These are phyloP conservation scores for Fusarium mundagurra DNA, from an alignment of 2,329 filamentous ascomycete genomes.

Conservation along the genomic window DNA sequence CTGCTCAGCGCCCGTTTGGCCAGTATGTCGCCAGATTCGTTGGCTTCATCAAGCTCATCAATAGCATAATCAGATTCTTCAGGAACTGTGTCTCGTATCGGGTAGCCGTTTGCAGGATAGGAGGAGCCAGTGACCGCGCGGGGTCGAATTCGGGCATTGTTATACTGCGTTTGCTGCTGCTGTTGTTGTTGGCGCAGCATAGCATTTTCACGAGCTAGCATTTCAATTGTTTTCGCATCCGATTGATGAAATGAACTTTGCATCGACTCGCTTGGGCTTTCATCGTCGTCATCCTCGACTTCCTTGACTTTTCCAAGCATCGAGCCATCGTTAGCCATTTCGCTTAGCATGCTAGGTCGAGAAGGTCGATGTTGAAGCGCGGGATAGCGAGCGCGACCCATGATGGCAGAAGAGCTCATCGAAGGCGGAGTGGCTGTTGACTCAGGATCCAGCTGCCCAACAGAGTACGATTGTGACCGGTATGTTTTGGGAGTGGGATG, in stretches of 20 bases:
- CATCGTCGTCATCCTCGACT: conserved; percentile 73
- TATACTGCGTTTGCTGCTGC: conserved; percentile 63
- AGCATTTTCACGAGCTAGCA: conserved; percentile 70
- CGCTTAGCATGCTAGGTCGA: conserved; percentile 78
- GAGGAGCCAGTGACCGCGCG: conserved; percentile 66
- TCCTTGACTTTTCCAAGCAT: conserved; percentile 76
- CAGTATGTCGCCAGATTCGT: conserved; percentile 60
- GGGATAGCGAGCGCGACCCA: conserved; percentile 68
- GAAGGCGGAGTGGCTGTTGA: conserved; percentile 49
- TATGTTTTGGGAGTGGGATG: conserved; percentile 93
- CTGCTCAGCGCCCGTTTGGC: conserved; percentile 58
- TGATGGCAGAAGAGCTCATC: conserved; percentile 58
- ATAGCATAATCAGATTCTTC: conserved; percentile 78
- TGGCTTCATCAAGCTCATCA: conserved; percentile 73
- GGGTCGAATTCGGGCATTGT: conserved; percentile 64
- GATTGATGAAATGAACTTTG: conserved; percentile 62
- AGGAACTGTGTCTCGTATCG: conserved; percentile 67
- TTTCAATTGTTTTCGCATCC: conserved; percentile 71
- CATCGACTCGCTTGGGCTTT: conserved; percentile 61
- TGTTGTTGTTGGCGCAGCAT: conserved; percentile 60
- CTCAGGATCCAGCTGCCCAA: conserved; percentile 86
- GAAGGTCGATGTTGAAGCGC: conserved; percentile 84
- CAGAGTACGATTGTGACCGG: conserved; percentile 95
- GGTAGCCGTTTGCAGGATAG: conserved; percentile 67
- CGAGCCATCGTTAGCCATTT: conserved; percentile 72